Conservation (phyloP, 805 yeast species). For the Ogataea naganishii region DNA sequence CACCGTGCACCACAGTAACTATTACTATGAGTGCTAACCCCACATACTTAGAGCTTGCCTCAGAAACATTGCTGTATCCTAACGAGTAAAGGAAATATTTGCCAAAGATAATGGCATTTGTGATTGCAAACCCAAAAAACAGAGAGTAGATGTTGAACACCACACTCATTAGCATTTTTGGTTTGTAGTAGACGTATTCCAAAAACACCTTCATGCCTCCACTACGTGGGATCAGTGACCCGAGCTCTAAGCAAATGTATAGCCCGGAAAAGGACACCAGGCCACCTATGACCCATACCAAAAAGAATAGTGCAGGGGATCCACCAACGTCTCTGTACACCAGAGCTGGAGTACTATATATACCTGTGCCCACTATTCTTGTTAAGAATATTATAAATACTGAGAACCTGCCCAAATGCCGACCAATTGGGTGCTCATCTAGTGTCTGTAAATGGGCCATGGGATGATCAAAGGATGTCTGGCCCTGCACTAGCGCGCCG, state of each 20-base stretch:
- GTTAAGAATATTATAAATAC: constrained; percentile 58
- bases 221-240: constrained; percentile 60
- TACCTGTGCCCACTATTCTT: constrained; percentile 71
- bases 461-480: no score
- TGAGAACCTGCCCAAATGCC: constrained; percentile 64
- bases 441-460: constrained; percentile 17
- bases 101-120: constrained; percentile 47
- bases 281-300: constrained; percentile 58
- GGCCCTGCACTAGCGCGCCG: no score
- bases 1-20: constrained; percentile 40
- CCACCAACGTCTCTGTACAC: constrained; percentile 64
- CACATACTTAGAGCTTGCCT: constrained; percentile 28
- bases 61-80: constrained; percentile 30
- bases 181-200: constrained; percentile 57
- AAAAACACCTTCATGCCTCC: constrained; percentile 73
- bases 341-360: constrained; percentile 63
- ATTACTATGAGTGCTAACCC: constrained; percentile 31
- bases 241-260: constrained; percentile 59
- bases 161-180: constrained; percentile 43
- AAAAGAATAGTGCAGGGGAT: constrained; percentile 49
- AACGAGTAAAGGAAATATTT: constrained; percentile 39
- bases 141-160: constrained; percentile 37
- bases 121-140: constrained; percentile 40
- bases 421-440: constrained; percentile 61
- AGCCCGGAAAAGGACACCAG: constrained; percentile 58